Base-by-base conservation (phyloP, 208 protist species). In the Wallacemonas sp. region DNA sequence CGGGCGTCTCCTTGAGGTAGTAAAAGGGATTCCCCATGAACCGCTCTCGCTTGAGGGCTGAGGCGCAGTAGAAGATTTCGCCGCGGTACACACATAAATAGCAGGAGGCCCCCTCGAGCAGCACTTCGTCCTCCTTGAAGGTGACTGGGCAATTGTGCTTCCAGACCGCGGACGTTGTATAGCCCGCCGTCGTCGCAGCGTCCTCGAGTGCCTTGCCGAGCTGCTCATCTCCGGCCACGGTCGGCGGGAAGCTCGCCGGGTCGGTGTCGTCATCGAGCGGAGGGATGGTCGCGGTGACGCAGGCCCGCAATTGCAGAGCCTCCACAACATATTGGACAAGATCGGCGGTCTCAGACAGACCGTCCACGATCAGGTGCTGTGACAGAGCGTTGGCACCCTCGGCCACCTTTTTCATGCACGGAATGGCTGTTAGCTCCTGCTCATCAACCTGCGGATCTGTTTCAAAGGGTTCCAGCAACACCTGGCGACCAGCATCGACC, bases 121-220 rank as follows among this genome's bases (percentile, higher is more conserved):
- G 68, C 31, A 95, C 79, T 17, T 69, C 66, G 54, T 84, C 78
- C 41, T 93, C 77, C 3, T 56, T 30, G 45, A 80, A 85, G 6
- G 88, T 93, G 1, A 97, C 91, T 1, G 91, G 91, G 63, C 91
- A 97, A 71, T 77, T 91, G 15, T 74, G 77, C 65, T 90, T 88
- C 87, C 87, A 97, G 19, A 72, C 44, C 12, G 64, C 66, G 0
- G 73, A 93, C 19, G 62, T 60, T 3, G 67, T 33, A 9, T 70
- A 66, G 5, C 74, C 76, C 28, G 62, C 69, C 11, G 63, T 58
- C 17, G 39, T 15, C 12, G 85, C 76, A 6, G 70, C 70, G 39
- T 86, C 73, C 39, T 88, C 86, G 30, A 79, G 60, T 0, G 36
- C 30, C 14, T 46, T 33, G 36, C 67, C 63, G 19, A 55, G 59